Conservation (phyloP, 768 basidiomycete genomes). For the Serendipita vermifera region DNA sequence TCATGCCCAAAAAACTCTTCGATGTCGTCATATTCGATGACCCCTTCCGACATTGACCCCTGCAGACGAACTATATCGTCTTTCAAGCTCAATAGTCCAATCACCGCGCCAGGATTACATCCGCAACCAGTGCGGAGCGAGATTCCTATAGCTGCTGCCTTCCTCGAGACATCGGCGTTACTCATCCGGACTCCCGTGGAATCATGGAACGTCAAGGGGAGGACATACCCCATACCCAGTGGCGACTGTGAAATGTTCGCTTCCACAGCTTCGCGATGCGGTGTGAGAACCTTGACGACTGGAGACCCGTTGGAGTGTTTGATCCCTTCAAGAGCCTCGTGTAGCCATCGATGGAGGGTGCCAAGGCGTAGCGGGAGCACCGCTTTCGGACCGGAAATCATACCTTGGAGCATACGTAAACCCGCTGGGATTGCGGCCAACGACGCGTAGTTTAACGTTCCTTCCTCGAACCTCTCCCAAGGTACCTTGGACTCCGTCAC, state of each 20-base stretch:
- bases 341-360: conserved; percentile 50
- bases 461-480: conserved; percentile 41
- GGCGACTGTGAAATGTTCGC: conserved; percentile 46
- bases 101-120: conserved; percentile 81
- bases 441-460: conserved; percentile 70
- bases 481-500: conserved; percentile 22
- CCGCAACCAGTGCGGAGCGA: conserved; percentile 76
- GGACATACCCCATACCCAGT: conserved; percentile 40
- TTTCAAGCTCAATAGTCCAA: conserved; percentile 53
- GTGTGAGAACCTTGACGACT: conserved; percentile 46
- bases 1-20: conserved; percentile 34
- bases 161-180: conserved; percentile 59
- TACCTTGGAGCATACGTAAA: conserved; percentile 60
- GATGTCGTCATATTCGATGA: conserved; percentile 49
- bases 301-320: conserved; percentile 47
- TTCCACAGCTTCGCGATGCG: conserved; percentile 35
- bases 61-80: conserved; percentile 58
- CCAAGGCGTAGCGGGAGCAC: conserved; percentile 70
- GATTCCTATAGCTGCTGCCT: conserved; percentile 49
- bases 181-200: conserved; percentile 31
- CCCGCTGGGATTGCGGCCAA: conserved; percentile 70
- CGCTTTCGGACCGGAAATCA: conserved; percentile 37
- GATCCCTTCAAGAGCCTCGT: conserved; percentile 39
- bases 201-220: conserved; percentile 24
- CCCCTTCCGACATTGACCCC: conserved; percentile 42